Evolutionary conservation across 306 rosid species (phyloP).

Genomic region (Alnus rubra): DNA sequence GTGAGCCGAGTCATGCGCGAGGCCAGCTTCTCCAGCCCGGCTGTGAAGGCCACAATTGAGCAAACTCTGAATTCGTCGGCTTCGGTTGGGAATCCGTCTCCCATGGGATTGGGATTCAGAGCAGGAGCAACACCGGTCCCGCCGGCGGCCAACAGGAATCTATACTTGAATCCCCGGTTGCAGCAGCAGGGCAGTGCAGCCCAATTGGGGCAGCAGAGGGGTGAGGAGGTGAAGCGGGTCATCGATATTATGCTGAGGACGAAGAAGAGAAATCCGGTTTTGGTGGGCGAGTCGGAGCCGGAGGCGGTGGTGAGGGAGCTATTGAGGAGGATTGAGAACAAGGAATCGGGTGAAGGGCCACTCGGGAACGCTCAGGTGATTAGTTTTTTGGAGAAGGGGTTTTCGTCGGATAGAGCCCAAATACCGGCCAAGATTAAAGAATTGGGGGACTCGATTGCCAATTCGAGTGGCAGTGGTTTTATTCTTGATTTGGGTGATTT

Average conservation of each 20-base stretch:
- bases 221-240: constrained; percentile 67
- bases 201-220: constrained; percentile 52
- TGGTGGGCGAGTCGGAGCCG: constrained; percentile 93
- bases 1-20: constrained; percentile 97
- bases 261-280: constrained; percentile 82
- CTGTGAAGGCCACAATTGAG: constrained; percentile 84
- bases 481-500: constrained; percentile 85
- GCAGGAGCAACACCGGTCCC: constrained; percentile 49
- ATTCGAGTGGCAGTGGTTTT: constrained; percentile 48
- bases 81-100: constrained; percentile 44
- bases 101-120: constrained; percentile 72
- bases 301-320: constrained; percentile 73
- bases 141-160: constrained; percentile 41
- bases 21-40: constrained; percentile 91
- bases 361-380: constrained; percentile 54
- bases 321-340: constrained; percentile 62
- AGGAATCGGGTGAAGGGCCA: constrained; percentile 60
- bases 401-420: constrained; percentile 57
- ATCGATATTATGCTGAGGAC: constrained; percentile 59
- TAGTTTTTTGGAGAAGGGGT: constrained; percentile 75
- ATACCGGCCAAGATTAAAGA: constrained; percentile 54
- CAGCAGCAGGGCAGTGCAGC: constrained; percentile 58
- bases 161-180: constrained; percentile 79
- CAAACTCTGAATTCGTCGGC: constrained; percentile 61
- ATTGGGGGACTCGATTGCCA: constrained; percentile 53